Base-by-base conservation (phyloP, 2,329 filamentous ascomycete genomes). In the Elsinoe batatas region DNA sequence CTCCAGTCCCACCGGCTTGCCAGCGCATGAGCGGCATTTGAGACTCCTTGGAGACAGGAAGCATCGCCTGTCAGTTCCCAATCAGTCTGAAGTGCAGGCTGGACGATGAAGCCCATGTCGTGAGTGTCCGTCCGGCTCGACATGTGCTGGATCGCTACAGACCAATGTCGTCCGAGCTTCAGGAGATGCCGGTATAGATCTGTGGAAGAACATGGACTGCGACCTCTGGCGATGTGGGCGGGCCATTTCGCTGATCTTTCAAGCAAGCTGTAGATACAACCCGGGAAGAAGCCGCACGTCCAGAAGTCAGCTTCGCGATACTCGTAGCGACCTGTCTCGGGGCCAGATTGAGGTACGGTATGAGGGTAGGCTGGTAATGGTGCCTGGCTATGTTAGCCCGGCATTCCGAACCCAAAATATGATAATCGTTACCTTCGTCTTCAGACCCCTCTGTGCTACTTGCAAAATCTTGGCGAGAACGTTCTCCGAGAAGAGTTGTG, bases 41-140 rank as follows among this genome's bases (percentile, higher is more conserved):
- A 57, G 2, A 78, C 68, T 2, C 70, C 70, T 3, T 68, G 58
- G 0, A 76, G 57, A 38, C 72, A 74, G n/a, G 66, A 58, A 7
- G 57, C 46, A 46, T 72, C 70, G 0, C 71, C 70, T 0, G 70
- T 74, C 4, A 79, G 62, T 37, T 77, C 73, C 72, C 72, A 79
- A 26, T 76, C 72, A 26, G 71, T 67, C 18, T 71, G 70, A 0
- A 78, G 61, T 1, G 74, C 72, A 0, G 77, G 76, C 51, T 74
- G 70, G 3, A 79, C 70, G 22, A 80, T 79, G 60, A 80, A 80
- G 0, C 76, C 76, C 57, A 80, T 70, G 40, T 80, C 77, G 56
- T 80, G 78, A 0, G 77, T 80, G 54, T 79, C 74, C 3, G 69
- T 78, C 30, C 74, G 71, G 57, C 57, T 64, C 7, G 54, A 49